Conservation (phyloP, 2,329 filamentous ascomycete genomes). For the Fusarium austroafricanum region DNA sequence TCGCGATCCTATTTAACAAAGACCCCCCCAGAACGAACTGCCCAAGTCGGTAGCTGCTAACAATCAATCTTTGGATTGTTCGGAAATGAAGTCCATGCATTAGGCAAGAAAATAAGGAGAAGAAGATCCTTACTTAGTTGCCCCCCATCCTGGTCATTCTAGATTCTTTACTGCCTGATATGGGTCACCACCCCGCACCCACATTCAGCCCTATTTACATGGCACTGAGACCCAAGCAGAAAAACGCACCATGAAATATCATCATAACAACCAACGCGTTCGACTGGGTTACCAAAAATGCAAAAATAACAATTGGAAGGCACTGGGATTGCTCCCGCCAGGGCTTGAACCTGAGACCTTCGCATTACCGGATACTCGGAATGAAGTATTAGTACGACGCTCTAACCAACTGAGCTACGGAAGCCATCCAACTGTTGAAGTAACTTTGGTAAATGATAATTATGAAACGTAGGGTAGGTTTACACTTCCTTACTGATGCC, state of each 20-base stretch:
- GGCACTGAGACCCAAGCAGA: neutral
- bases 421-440: conserved; percentile 41
- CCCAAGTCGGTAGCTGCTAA: too few relatives aligned
- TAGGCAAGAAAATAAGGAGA: neutral
- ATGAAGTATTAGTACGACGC: conserved; percentile 50
- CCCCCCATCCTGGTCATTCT: neutral
- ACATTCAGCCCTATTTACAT: conserved; percentile 28
- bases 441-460: fast-evolving
- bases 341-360: conserved; percentile 51
- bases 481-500: too few relatives aligned
- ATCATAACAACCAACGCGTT: neutral
- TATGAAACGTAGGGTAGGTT: neutral
- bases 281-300: neutral
- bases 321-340: conserved; percentile 47
- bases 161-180: neutral
- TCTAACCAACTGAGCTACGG: conserved; percentile 52
- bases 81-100: conserved; percentile 21
- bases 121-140: neutral
- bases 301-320: conserved; percentile 36
- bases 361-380: conserved; percentile 44
- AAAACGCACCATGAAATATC: neutral
- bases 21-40: neutral
- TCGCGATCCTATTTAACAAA: conserved; percentile 27
- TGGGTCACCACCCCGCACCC: neutral
- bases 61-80: neutral